Base-by-base conservation (phyloP, 1,284 basidiomycete genomes). In the Phlebopus sp. region DNA sequence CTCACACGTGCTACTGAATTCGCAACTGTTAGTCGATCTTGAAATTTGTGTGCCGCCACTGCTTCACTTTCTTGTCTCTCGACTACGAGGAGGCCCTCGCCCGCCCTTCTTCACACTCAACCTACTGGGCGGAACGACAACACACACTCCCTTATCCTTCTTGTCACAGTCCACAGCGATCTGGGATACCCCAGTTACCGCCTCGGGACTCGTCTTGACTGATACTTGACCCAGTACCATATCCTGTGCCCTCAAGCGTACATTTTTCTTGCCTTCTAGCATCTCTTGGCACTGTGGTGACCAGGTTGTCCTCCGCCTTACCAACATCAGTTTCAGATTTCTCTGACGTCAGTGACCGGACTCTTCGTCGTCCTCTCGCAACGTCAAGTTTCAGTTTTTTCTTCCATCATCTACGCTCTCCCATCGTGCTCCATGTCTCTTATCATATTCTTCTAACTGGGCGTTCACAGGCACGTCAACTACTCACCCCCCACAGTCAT, bases 361-460 rank as follows among this genome's bases (percentile, higher is more conserved):
- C 13, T 27, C 25, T 19, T 21, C 21, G 31, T 32, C 21, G 23
- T 15, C n/a, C 14, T 23, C 19, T 38, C 23, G 37, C 19, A 38
- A 38, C 37, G 37, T 15, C 23, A n/a, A 23, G 37, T 25, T n/a
- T 9, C 27, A 25, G 37, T 39, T 23, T 39, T 21, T 25, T 6
- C 38, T 44, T 13, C 11, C 9, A 11, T 38, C 27, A 6, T 39
- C 36, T 13, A 23, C 40, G 5, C 31, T 46, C 44, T 36, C 18
- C 41, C 36, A 21, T 35, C 38, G 32, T 52, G 49, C 49, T 56
- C n/a, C 44, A 60, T 62, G 62, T 49, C 49, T 40, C 10, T 51
- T 19, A 39, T 42, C 50, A 37, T 38, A 51, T 50, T 41, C 36
- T 35, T 63, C 38, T 62, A 37, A 60, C 21, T 29, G 3, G 11